Evolutionary conservation across 2,329 filamentous ascomycete species (phyloP).

Genomic region (Decorospora gaudefroyi): DNA sequence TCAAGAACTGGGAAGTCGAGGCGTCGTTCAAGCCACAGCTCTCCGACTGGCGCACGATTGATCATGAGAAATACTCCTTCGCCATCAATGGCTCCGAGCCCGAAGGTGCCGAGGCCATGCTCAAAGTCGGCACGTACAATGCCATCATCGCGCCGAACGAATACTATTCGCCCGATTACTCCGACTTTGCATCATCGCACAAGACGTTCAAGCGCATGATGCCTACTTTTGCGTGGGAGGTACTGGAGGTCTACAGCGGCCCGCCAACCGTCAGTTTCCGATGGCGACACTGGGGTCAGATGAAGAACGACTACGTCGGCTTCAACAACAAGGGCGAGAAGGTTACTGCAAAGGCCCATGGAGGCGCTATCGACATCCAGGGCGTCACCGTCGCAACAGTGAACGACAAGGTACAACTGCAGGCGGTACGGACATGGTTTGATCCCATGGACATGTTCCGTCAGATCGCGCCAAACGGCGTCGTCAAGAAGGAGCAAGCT

Average conservation of each 20-base stretch:
- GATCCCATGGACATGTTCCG: constrained; percentile 70
- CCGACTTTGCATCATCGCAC: constrained; percentile 66
- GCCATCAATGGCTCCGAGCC: constrained; percentile 65
- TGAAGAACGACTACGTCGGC: constrained; percentile 69
- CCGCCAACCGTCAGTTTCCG: constrained; percentile 65
- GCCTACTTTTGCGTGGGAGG: constrained; percentile 73
- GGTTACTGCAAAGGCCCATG: constrained; percentile 64
- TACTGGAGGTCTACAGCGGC: constrained; percentile 68
- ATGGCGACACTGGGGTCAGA: constrained; percentile 70
- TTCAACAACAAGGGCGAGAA: constrained; percentile 67
- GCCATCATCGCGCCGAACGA: constrained; percentile 66
- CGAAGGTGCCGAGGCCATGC: constrained; percentile 65
- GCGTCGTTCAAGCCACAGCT: constrained; percentile 68
- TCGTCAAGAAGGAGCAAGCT: constrained; percentile 53
- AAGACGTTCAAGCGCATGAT: constrained; percentile 76
- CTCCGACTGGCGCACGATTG: constrained; percentile 68
- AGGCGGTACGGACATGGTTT: constrained; percentile 66
- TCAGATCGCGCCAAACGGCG: constrained; percentile 61
- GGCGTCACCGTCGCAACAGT: constrained; percentile 66
- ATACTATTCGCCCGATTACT: constrained; percentile 66
- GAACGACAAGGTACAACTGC: constrained; percentile 63
- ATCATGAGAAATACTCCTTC: constrained; percentile 63
- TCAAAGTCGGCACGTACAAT: constrained; percentile 70
- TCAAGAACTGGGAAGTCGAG: constrained; percentile 75
- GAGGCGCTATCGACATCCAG: constrained; percentile 64